Conservation (phyloP, 306 rosid genomes). For the Mucuna pruriens region DNA sequence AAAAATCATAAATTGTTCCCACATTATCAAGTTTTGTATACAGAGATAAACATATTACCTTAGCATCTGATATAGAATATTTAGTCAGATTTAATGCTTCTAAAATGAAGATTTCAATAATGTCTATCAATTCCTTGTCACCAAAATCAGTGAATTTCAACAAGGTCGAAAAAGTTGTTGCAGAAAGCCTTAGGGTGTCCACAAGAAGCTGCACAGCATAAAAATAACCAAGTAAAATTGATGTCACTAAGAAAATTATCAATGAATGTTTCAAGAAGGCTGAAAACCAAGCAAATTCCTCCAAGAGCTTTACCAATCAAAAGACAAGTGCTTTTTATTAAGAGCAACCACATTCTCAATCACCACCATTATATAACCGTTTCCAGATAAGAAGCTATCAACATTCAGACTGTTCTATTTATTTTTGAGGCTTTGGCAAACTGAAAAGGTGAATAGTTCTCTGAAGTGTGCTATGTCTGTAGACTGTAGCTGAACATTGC, state of each 20-base stretch:
- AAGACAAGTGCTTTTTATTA: neutral
- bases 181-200: conserved; percentile 68
- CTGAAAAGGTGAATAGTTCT: neutral
- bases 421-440: neutral
- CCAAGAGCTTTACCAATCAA: conserved; percentile 26
- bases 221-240: conserved; percentile 33
- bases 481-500: neutral
- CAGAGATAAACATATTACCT: conserved; percentile 55
- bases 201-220: conserved; percentile 70
- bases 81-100: conserved; percentile 68
- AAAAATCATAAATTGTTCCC: neutral
- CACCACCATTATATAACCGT: conserved; percentile 3
- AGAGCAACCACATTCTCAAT: conserved; percentile 13
- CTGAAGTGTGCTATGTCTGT: neutral
- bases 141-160: conserved; percentile 52
- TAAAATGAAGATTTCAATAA: conserved; percentile 57
- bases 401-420: neutral
- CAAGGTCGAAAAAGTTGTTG: conserved; percentile 62
- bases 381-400: neutral
- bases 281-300: conserved; percentile 14
- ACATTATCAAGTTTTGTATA: conserved; percentile 1
- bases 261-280: conserved; percentile 29
- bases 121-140: conserved; percentile 52
- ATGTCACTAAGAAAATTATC: conserved; percentile 33
- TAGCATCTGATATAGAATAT: conserved; percentile 63